phyloP scores from a whole-genome alignment of 1,284 basidiomycete genomes.

The Apiotrichum mycotoxinovorans region DNA sequence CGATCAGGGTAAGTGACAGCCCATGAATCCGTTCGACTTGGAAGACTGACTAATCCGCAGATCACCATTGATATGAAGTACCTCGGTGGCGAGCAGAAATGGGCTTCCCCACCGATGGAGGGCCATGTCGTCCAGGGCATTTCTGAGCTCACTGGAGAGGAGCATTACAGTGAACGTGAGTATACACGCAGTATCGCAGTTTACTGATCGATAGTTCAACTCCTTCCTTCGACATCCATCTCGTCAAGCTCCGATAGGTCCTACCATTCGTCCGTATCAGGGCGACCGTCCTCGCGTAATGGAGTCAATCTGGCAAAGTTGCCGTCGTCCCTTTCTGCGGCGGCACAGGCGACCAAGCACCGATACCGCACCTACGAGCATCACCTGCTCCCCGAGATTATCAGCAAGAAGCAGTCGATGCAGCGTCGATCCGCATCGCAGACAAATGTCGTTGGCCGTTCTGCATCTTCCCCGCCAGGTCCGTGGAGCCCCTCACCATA shows the following conservation, averaged over 20 bases:
- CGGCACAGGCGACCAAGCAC: conserved; percentile 16
- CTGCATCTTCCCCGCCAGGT: neutral
- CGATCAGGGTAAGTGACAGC: conserved; percentile 35
- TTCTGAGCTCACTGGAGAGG: conserved; percentile 25
- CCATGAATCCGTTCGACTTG: neutral
- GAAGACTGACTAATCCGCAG: conserved; percentile 22
- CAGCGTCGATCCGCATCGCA: neutral
- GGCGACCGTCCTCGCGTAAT: conserved; percentile 5
- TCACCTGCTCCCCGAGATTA: conserved; percentile 25
- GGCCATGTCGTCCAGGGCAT: conserved; percentile 40
- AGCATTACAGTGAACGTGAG: conserved; percentile 26
- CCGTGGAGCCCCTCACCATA: neutral
- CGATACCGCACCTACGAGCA: conserved; percentile 33
- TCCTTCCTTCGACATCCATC: conserved; percentile 25
- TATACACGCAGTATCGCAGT: neutral
- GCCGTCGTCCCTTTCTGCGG: conserved; percentile 9
- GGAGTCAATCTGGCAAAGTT: conserved; percentile 3
- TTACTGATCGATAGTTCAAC: conserved; percentile 17
- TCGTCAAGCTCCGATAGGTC: conserved; percentile 21
- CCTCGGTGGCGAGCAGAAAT: conserved; percentile 39
- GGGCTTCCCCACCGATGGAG: conserved; percentile 42
- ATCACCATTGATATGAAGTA: conserved; percentile 44
- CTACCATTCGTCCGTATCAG: conserved; percentile 5
- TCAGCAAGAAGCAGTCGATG: neutral
- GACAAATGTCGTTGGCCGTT: neutral